phyloP scores from a whole-genome alignment of 164 flowering plant genomes.

The Sextonia rubra region DNA sequence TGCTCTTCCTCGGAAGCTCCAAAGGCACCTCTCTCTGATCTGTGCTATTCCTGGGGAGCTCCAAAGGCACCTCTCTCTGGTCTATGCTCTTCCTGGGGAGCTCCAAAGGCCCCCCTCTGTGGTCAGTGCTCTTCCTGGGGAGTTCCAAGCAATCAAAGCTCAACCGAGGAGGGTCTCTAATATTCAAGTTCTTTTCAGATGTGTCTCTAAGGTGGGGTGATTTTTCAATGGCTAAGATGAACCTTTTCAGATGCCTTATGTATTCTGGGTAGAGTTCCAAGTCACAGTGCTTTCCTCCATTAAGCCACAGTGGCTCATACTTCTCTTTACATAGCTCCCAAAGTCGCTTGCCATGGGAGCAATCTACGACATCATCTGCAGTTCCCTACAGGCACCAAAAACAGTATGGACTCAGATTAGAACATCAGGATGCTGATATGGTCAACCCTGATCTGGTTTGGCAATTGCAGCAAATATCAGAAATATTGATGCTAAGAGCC shows the following conservation, averaged over 20 bases:
- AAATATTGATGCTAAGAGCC: too few species aligned
- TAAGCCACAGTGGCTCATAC: conserved; percentile 70
- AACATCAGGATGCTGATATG: too few species aligned
- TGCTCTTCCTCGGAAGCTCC: conserved; percentile 18
- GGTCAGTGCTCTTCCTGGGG: conserved; percentile 38
- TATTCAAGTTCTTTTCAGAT: conserved; percentile 5
- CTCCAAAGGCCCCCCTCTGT: conserved; percentile 23
- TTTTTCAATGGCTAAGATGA: conserved; percentile 55
- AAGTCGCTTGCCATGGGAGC: conserved; percentile 65
- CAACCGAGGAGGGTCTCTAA: conserved; percentile 8
- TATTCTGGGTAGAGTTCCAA: conserved; percentile 61
- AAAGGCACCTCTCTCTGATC: conserved; percentile 12
- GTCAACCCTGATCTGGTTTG: too few species aligned
- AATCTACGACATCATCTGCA: conserved; percentile 64
- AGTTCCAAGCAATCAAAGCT: conserved; percentile 22
- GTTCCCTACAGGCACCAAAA: conserved; percentile 47
- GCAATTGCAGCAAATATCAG: too few species aligned
- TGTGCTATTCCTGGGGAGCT: conserved; percentile 40
- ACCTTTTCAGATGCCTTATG: conserved; percentile 54
- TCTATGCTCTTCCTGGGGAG: conserved; percentile 44
- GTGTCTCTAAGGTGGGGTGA: conserved; percentile 19
- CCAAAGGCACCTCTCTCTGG: conserved; percentile 14
- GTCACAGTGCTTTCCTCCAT: conserved; percentile 62
- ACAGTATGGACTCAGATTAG: background rate
- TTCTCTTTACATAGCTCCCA: conserved; percentile 73